Evolutionary conservation across 495 filamentous ascomycete species (phyloP), one percentile per base, ranked within the genome.

Genomic region (Xylona heveae): DNA sequence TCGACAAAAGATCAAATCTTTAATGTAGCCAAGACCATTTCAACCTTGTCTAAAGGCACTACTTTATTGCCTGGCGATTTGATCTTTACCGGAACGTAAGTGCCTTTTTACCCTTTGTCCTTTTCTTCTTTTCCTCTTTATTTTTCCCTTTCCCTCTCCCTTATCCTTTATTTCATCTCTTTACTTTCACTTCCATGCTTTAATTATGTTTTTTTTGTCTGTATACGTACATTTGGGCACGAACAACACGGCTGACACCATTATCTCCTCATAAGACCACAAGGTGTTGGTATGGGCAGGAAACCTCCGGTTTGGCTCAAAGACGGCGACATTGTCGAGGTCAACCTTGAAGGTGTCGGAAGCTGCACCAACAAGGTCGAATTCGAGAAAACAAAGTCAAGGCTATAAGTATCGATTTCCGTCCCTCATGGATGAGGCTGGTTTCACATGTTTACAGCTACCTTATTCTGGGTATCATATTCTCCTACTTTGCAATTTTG

Each of bases 51-150:
- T 35, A 74, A 69, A 45, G 78, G 79, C 19, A 78, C 74, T 10
- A 85, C 80, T 9, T 48, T 88, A 17, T 43, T 78, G 29, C 78
- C 76, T 6, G 81, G 81, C 2, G 79, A 85, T 52, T 23, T 85
- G 31, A 81, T 90, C 31, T 84, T 83, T 40, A 85, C 80, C 24
- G 80, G 80, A 51, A 90, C 80, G 61, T 74, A 50, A 66, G 71
- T 69, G 25, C 20, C 13, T n/a, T n/a, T n/a, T n/a, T n/a, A n/a
- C n/a, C n/a, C n/a, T n/a, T n/a, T n/a, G n/a, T n/a, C n/a, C 7
- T 25, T 22, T 13, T 20, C 6, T 38, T 6, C 15, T 8, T 21
- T 24, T 25, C 2, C 20, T 22, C 3, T 19, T 16, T 26, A 6
- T n/a, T 15, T 8, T 3, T 20, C 19, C 9, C 20, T 13, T 33